A percentile compares a stretch with the other conserved stretches of the same genome.
These are phyloP conservation scores for Colletotrichum liaoningense DNA, from an alignment of 2,329 filamentous ascomycete genomes.

Conservation along the genomic window DNA sequence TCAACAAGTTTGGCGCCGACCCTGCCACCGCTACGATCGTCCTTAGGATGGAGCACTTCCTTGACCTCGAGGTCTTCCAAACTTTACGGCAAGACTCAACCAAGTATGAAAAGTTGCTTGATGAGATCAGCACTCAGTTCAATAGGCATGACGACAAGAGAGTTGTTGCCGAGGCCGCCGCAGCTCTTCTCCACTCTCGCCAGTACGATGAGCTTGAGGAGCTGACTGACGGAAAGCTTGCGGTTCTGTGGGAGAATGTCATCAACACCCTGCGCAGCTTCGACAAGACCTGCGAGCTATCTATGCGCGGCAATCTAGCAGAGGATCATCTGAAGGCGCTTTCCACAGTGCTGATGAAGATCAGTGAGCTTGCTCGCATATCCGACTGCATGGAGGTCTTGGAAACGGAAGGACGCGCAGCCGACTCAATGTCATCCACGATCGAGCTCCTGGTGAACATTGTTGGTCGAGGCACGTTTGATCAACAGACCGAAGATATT, in stretches of 20 bases:
- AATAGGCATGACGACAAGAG: conserved; percentile 88
- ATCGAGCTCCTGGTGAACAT: conserved; percentile 80
- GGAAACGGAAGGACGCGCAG: conserved; percentile 68
- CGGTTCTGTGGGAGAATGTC: conserved; percentile 86
- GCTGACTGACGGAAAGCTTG: conserved; percentile 82
- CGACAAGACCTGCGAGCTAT: conserved; percentile 78
- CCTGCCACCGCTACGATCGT: conserved; percentile 88
- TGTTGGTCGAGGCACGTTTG: conserved; percentile 78
- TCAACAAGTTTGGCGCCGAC: conserved; percentile 94
- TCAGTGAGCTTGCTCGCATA: conserved; percentile 83
- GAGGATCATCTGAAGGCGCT: conserved; percentile 75
- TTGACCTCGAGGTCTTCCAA: conserved; percentile 89
- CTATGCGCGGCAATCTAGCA: conserved; percentile 75
- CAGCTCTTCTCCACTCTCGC: conserved; percentile 85
- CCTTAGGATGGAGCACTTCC: conserved; percentile 84
- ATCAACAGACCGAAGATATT: conserved; percentile 75
- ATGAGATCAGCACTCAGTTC: conserved; percentile 95
- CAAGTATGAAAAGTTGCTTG: conserved; percentile 82
- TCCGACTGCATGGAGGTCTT: conserved; percentile 82
- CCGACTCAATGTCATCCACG: conserved; percentile 61
- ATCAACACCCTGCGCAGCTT: conserved; percentile 79
- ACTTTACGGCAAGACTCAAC: conserved; percentile 88
- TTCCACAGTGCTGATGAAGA: conserved; percentile 79
- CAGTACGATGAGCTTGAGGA: conserved; percentile 91
- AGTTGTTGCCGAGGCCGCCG: conserved; percentile 85